Evolutionary conservation across 805 yeast species (phyloP).

Genomic region (Teunomyces aglyptinius): DNA sequence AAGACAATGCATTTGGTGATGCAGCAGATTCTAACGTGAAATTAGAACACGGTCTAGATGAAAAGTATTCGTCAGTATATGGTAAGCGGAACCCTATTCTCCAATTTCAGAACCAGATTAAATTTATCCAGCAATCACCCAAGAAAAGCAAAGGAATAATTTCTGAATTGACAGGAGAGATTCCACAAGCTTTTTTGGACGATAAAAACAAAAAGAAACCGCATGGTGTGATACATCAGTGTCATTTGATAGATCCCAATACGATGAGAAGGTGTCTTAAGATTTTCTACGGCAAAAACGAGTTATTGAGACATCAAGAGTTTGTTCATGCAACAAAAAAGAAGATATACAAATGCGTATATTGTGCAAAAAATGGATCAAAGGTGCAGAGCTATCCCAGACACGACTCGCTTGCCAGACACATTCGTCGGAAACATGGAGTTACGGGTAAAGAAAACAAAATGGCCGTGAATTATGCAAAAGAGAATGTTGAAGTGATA

Average conservation of each 20-base stretch:
- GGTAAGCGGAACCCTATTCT: not conserved
- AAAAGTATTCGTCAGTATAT: not conserved
- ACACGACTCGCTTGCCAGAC: constrained; percentile 44
- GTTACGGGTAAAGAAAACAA: constrained; percentile 45
- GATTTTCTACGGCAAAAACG: constrained; percentile 44
- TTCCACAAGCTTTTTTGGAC: constrained; percentile 1
- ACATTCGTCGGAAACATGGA: constrained; percentile 43
- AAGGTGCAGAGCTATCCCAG: constrained; percentile 43
- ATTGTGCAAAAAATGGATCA: constrained; percentile 33
- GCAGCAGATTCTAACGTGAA: not conserved
- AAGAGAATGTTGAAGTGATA: constrained; percentile 38
- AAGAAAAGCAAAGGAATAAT: not conserved
- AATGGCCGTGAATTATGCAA: constrained; percentile 43
- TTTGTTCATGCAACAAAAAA: constrained; percentile 46
- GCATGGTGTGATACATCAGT: constrained; percentile 36
- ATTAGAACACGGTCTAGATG: not conserved
- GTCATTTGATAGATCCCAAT: constrained; percentile 36
- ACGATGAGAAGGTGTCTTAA: constrained; percentile 33
- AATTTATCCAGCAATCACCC: constrained; percentile 9
- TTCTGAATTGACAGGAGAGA: not conserved
- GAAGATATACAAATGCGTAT: constrained; percentile 40
- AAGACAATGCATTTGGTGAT: not conserved
- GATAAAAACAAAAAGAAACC: constrained; percentile 16
- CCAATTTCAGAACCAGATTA: constrained; percentile 8
- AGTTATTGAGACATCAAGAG: constrained; percentile 43